These are phyloP conservation scores for Pythium phragmitis DNA, from an alignment of 352 stramenopile species.

Conservation along the genomic window DNA sequence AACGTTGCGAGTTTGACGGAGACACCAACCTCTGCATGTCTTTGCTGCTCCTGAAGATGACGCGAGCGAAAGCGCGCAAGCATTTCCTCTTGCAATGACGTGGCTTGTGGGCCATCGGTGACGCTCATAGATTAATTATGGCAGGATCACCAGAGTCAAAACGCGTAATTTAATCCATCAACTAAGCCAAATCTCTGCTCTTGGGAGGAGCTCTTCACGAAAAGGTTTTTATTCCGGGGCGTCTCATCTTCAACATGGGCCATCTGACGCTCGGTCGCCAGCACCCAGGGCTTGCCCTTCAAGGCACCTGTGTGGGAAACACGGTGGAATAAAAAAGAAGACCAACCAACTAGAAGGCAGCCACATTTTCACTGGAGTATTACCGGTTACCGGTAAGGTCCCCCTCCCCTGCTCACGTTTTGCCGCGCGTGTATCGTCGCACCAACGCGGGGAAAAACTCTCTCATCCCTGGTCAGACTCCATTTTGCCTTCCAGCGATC, in stretches of 20 bases:
- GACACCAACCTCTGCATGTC: not conserved
- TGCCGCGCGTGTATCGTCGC: slow-evolving; percentile 2
- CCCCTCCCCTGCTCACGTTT: too few relatives aligned
- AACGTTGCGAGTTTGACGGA: too few relatives aligned
- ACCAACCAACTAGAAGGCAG: too few relatives aligned
- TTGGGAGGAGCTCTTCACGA: not conserved
- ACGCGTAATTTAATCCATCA: not conserved
- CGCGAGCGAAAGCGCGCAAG: not conserved
- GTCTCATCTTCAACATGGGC: slow-evolving; percentile 24
- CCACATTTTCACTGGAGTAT: too few relatives aligned
- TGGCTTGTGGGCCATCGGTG: not conserved
- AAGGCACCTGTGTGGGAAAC: not conserved
- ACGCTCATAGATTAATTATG: not conserved
- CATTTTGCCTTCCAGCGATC: slow-evolving; percentile 7
- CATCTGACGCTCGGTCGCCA: slow-evolving; percentile 12
- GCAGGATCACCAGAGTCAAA: not conserved
- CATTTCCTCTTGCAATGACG: not conserved
- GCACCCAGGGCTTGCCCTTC: not conserved
- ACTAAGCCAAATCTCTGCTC: not conserved
- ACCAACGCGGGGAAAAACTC: not conserved
- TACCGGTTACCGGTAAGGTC: too few relatives aligned
- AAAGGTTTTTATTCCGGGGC: not conserved
- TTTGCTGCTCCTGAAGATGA: slow-evolving; percentile 5
- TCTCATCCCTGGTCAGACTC: slow-evolving; percentile 8
- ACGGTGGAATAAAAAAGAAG: slow-evolving; percentile 11